Conservation (phyloP, 805 yeast genomes). For the Wickerhamomyces canadensis region DNA sequence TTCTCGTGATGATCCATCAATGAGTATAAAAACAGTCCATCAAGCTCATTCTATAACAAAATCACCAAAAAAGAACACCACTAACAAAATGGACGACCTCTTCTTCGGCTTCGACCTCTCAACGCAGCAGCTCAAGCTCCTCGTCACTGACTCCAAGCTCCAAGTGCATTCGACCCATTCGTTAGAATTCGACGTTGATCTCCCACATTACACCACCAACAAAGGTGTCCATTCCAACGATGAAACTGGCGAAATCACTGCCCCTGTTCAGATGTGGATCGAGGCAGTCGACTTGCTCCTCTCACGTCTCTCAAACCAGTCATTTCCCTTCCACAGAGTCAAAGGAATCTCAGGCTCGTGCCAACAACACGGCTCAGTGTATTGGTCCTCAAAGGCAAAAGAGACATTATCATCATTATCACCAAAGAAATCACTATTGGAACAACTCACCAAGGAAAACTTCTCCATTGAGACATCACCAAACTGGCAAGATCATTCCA, state of each 20-base stretch:
- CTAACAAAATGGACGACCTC: background rate
- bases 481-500: slow-evolving; percentile 94
- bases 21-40: too few relatives aligned
- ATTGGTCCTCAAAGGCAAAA: slow-evolving; percentile 54
- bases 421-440: slow-evolving; percentile 30
- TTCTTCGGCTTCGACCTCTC: slow-evolving; percentile 77
- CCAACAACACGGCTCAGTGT: slow-evolving; percentile 91
- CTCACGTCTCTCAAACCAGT: slow-evolving; percentile 38
- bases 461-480: slow-evolving; percentile 68
- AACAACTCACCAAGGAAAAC: slow-evolving; percentile 43
- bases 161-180: slow-evolving; percentile 49
- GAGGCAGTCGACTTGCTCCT: slow-evolving; percentile 72
- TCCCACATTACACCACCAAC: slow-evolving; percentile 52
- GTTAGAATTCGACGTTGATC: slow-evolving; percentile 68
- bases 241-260: slow-evolving; percentile 53
- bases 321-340: slow-evolving; percentile 55
- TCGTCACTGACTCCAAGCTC: slow-evolving; percentile 53
- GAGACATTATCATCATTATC: slow-evolving; percentile 33
- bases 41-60: too few relatives aligned
- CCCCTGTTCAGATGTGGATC: slow-evolving; percentile 89
- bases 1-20: too few relatives aligned
- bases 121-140: slow-evolving; percentile 81
- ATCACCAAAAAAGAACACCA: background rate
- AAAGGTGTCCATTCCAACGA: slow-evolving; percentile 67
- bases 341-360: slow-evolving; percentile 77